Conservation (phyloP, 495 filamentous ascomycete genomes). For the Aspergillus asperescens region DNA sequence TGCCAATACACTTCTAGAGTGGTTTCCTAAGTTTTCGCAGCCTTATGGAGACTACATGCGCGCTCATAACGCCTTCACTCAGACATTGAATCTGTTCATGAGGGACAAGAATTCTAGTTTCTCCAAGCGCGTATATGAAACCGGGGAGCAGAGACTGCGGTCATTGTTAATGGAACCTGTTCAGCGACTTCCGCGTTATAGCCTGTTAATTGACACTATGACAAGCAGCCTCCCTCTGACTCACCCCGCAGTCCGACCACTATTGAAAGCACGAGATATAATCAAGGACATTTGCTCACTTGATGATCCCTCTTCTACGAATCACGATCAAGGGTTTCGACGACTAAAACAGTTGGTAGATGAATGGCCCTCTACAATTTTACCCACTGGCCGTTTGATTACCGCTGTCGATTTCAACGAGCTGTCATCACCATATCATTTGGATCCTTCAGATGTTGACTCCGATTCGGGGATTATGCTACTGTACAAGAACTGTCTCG, state of each 20-base stretch:
- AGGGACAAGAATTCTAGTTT: slow-evolving; percentile 72
- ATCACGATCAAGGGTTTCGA: slow-evolving; percentile 64
- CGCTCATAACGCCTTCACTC: slow-evolving; percentile 75
- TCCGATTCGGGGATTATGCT: slow-evolving; percentile 66
- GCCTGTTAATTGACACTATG: slow-evolving; percentile 93
- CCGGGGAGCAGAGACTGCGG: slow-evolving; percentile 83
- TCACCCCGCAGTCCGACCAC: slow-evolving; percentile 70
- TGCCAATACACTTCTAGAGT: slow-evolving; percentile 72
- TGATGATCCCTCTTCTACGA: slow-evolving; percentile 57
- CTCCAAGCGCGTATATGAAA: slow-evolving; percentile 68
- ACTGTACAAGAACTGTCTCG: slow-evolving; percentile 76
- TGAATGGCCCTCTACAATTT: slow-evolving; percentile 69
- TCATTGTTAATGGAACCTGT: slow-evolving; percentile 96
- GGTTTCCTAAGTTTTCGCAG: slow-evolving; percentile 84
- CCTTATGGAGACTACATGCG: slow-evolving; percentile 89
- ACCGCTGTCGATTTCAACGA: slow-evolving; percentile 78
- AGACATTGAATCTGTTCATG: slow-evolving; percentile 68
- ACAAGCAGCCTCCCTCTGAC: slow-evolving; percentile 72
- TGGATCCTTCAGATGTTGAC: slow-evolving; percentile 28
- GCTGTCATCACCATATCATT: slow-evolving; percentile 65
- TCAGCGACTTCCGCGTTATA: slow-evolving; percentile 90
- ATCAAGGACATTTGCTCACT: slow-evolving; percentile 93
- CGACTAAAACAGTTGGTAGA: slow-evolving; percentile 69
- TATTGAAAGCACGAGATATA: slow-evolving; percentile 82
- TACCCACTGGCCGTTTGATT: slow-evolving; percentile 74